phyloP scores from a whole-genome alignment of 208 protist genomes.

The Trypanosoma congolense region DNA sequence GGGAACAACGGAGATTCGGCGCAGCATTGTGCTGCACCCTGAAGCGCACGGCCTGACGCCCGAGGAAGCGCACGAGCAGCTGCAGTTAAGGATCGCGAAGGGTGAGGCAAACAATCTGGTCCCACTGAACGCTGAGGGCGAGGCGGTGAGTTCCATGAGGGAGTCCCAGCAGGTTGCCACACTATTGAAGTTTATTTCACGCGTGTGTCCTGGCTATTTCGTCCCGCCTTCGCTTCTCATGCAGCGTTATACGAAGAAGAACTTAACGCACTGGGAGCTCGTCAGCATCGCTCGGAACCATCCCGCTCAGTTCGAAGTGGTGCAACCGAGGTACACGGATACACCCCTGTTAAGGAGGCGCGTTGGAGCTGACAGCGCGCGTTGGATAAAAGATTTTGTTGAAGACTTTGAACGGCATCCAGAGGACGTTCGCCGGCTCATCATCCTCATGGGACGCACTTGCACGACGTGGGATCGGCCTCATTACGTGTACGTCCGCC shows the following conservation, averaged over 20 bases:
- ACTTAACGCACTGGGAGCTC: conserved; percentile 40
- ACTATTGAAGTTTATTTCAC: conserved; percentile 52
- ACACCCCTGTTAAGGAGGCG: conserved; percentile 53
- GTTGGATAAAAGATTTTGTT: conserved; percentile 57
- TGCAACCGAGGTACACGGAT: conserved; percentile 41
- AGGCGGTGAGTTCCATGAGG: conserved; percentile 17
- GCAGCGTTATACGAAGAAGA: conserved; percentile 85
- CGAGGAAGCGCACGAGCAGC: conserved; percentile 48
- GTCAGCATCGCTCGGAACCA: conserved; percentile 25
- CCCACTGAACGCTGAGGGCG: conserved; percentile 32
- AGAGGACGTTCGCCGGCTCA: conserved; percentile 59
- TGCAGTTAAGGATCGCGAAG: conserved; percentile 53
- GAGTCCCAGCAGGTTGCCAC: conserved; percentile 18
- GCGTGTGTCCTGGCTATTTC: conserved; percentile 79
- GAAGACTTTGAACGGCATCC: conserved; percentile 61
- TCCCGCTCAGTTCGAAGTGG: conserved; percentile 60
- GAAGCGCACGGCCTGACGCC: conserved; percentile 66
- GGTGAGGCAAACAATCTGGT: conserved; percentile 63
- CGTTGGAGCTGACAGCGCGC: conserved; percentile 57
- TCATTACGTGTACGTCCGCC: conserved; percentile 77
- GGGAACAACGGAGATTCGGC: conserved; percentile 67
- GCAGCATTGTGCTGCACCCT: conserved; percentile 72
- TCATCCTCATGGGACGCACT: conserved; percentile 46
- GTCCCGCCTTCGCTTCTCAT: conserved; percentile 48
- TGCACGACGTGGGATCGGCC: conserved; percentile 72